Evolutionary conservation across 208 protist species (phyloP), one percentile per base, ranked within the genome.

Genomic region (Wallacemonas sp.): DNA sequence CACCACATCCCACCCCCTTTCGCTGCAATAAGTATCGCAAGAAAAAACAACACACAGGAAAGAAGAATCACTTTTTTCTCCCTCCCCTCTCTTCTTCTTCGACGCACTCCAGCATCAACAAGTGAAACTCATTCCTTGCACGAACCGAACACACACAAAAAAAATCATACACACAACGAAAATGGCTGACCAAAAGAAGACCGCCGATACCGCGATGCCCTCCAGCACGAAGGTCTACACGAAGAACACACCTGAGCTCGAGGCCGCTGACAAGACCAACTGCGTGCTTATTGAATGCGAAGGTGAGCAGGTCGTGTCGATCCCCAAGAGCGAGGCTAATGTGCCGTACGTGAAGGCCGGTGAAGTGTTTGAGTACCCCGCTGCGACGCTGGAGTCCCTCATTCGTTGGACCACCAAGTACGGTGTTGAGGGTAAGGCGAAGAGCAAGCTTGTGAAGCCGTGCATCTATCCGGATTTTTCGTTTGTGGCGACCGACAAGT

Each of bases 381-480:
- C 75, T 2, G 63, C 68, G 0, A 80, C 85, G 12, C 88, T 95
- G 29, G 72, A 87, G 48, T 70, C 70, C 47, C 74, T 95, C 39
- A 64, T 83, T 24, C 70, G 49, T 23, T 95, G 88, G 88, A 63
- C 76, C 14, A 63, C 47, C 26, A 68, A 90, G 14, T 90, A 89
- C 65, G 83, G 81, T 4, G 74, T 85, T 26, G 61, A 80, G 3
- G 85, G 83, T 39, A 47, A 74, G 21, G 68, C 81, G 14, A 73
- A 74, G 56, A 92, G 81, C 55, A 52, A 67, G 33, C 62, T 92
- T 24, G 57, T 64, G 8, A 70, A 72, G 5, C 88, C 88, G 26
- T 90, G 83, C 71, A 74, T 87, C 61, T 92, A 92, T 71, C 73
- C 76, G 43, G 87, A 90, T 46, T 81, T 92, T 52, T 70, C 65